Evolutionary conservation across 2,329 filamentous ascomycete genomes (phyloP).

Genomic region (Fusarium begoniae): DNA sequence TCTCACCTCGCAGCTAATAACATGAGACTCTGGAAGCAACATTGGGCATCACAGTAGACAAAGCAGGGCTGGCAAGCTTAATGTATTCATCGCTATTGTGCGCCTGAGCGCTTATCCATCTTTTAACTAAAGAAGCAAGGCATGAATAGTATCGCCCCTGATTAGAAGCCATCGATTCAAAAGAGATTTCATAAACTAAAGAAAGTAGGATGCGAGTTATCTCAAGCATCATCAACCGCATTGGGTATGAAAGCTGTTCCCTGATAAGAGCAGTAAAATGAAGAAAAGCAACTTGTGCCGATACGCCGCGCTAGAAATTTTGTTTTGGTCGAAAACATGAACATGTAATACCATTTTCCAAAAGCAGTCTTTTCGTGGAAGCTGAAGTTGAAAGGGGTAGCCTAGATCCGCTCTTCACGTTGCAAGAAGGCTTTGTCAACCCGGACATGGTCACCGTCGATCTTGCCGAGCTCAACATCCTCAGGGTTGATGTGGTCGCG

Average conservation of each 20-base stretch:
- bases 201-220: slow-evolving; percentile 18
- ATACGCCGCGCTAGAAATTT: slow-evolving; percentile 33
- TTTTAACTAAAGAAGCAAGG: slow-evolving; percentile 6
- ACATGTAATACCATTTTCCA: slow-evolving; percentile 7
- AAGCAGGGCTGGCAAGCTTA: neutral
- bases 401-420: slow-evolving; percentile 45
- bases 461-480: slow-evolving; percentile 47
- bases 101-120: slow-evolving; percentile 24
- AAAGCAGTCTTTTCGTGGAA: slow-evolving; percentile 8
- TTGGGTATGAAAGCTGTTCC: slow-evolving; percentile 6
- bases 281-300: slow-evolving; percentile 8
- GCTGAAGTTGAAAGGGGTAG: neutral
- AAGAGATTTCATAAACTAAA: neutral
- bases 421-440: slow-evolving; percentile 46
- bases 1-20: neutral
- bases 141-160: neutral
- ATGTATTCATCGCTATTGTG: slow-evolving; percentile 4
- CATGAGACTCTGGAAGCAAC: neutral
- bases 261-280: neutral
- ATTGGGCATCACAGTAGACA: neutral
- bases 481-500: slow-evolving; percentile 38
- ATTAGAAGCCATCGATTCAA: neutral
- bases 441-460: slow-evolving; percentile 41
- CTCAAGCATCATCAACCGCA: slow-evolving; percentile 12
- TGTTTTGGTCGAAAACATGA: slow-evolving; percentile 3